Evolutionary conservation across 2,329 filamentous ascomycete genomes (phyloP), one percentile per base, ranked within the genome.

Genomic region (Exophiala aquamarina): DNA sequence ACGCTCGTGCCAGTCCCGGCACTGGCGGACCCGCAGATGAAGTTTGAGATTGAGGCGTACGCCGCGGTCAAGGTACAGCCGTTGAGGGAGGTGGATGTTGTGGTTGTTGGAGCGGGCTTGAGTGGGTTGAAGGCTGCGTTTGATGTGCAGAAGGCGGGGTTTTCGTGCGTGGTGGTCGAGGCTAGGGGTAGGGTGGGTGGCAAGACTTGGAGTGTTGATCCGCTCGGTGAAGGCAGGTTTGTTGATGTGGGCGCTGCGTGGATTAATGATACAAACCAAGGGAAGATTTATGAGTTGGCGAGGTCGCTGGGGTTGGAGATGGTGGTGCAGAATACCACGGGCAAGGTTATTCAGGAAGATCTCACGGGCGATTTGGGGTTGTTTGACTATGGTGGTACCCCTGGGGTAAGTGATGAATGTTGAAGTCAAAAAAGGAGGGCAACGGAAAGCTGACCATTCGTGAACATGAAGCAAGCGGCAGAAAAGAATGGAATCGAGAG

Each of bases 251-350:
- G 79, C 2, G 80, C 77, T 0, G 77, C 76, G 0, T 83, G 79
- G 80, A 74, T 82, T 53, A 83, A 83, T 52, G 74, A 81, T 42
- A 72, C 65, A 1, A 77, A 74, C 40, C 79, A 83, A 54, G 63
- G 56, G 19, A 63, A 64, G 3, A 70, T 81, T 39, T 72, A 62
- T 52, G 64, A 59, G 1, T 55, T 63, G 41, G 59, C 57, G 1
- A 52, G 61, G 44, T 50, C 49, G 19, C 63, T 68, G 28, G 67
- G 68, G 0, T 55, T 74, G 1, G 70, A 76, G 19, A 50, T 75
- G 0, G 64, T 77, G 6, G 66, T 69, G 56, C 78, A 82, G 56
- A 74, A 74, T 26, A 72, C 70, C 1, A 48, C 61, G 1, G 76
- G 78, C 1, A 65, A 70, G 2, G 67, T 64, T 8, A 63, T 77